These are phyloP conservation scores for Sodiomyces alkalinus DNA, from an alignment of 2,329 filamentous ascomycete genomes.

Conservation along the genomic window DNA sequence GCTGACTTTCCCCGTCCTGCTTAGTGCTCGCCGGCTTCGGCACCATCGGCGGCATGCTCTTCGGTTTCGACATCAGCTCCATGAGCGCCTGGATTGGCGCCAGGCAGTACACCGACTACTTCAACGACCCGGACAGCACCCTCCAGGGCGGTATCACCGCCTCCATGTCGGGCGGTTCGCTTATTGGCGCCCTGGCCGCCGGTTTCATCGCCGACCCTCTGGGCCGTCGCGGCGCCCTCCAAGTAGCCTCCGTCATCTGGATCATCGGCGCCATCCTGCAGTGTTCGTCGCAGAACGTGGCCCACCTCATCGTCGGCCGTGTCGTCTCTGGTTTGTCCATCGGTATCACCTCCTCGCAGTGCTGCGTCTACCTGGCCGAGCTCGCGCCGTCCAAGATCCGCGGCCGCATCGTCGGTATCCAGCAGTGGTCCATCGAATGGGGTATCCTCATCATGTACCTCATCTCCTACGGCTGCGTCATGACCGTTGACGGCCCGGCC, in stretches of 20 bases:
- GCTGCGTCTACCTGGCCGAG: constrained; percentile 54
- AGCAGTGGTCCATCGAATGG: constrained; percentile 62
- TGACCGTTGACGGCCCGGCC: constrained; percentile 36
- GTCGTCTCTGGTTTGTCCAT: constrained; percentile 51
- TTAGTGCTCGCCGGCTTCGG: constrained; percentile 21
- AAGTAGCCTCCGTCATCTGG: constrained; percentile 31
- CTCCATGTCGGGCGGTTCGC: constrained; percentile 35
- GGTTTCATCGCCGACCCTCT: constrained; percentile 32
- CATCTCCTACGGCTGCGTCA: constrained; percentile 49
- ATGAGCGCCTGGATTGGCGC: constrained; percentile 42
- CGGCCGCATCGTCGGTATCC: constrained; percentile 52
- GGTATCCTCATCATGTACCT: constrained; percentile 56
- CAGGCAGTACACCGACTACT: constrained; percentile 34
- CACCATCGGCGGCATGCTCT: constrained; percentile 27
- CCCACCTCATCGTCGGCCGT: constrained; percentile 36
- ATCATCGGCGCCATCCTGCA: constrained; percentile 44
- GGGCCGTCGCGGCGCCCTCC: constrained; percentile 28
- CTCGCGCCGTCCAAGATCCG: constrained; percentile 41
- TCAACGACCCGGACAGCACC: constrained; percentile 27
- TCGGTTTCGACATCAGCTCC: constrained; percentile 42
- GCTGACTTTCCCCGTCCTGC: not conserved
- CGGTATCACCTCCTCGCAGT: constrained; percentile 51
- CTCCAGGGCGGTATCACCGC: constrained; percentile 37
- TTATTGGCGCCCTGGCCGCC: constrained; percentile 31
- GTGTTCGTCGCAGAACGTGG: constrained; percentile 41